phyloP scores from a whole-genome alignment of 768 basidiomycete genomes.

The Russula sp. region DNA sequence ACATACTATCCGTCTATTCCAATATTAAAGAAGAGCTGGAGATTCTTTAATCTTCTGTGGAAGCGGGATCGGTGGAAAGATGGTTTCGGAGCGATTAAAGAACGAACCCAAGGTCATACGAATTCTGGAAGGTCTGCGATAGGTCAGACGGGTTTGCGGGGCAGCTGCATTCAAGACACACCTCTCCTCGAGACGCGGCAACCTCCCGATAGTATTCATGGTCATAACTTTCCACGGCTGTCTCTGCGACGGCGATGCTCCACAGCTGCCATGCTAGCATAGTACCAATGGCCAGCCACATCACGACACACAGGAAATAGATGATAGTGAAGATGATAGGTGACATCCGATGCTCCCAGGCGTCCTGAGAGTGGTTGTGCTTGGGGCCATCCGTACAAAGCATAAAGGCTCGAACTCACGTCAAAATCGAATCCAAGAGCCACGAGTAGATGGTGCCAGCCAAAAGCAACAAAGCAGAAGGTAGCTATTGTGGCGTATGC shows the following conservation, averaged over 20 bases:
- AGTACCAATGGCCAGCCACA: slow-evolving; percentile 65
- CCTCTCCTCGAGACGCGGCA: slow-evolving; percentile 65
- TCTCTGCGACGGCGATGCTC: slow-evolving; percentile 68
- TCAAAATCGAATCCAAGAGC: slow-evolving; percentile 48
- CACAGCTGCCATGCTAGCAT: slow-evolving; percentile 72
- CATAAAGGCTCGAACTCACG: slow-evolving; percentile 29
- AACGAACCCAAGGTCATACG: slow-evolving; percentile 78
- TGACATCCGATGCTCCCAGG: slow-evolving; percentile 43
- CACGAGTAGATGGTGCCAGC: slow-evolving; percentile 51
- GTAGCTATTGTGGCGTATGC: slow-evolving; percentile 72
- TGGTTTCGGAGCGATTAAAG: neutral
- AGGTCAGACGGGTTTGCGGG: neutral
- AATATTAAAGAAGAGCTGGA: slow-evolving; percentile 83
- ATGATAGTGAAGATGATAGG: slow-evolving; percentile 60
- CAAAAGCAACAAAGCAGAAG: slow-evolving; percentile 51
- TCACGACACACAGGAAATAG: slow-evolving; percentile 68
- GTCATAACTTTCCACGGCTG: slow-evolving; percentile 86
- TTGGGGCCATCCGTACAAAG: neutral
- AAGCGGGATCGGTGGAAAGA: neutral
- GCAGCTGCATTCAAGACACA: slow-evolving; percentile 28
- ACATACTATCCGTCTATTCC: slow-evolving; percentile 77
- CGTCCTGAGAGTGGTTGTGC: slow-evolving; percentile 17
- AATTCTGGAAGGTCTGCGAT: slow-evolving; percentile 71
- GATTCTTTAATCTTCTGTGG: slow-evolving; percentile 51
- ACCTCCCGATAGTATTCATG: slow-evolving; percentile 66